These are phyloP conservation scores for Podosphaera aphanis DNA, from an alignment of 2,329 filamentous ascomycete species.

Conservation along the genomic window DNA sequence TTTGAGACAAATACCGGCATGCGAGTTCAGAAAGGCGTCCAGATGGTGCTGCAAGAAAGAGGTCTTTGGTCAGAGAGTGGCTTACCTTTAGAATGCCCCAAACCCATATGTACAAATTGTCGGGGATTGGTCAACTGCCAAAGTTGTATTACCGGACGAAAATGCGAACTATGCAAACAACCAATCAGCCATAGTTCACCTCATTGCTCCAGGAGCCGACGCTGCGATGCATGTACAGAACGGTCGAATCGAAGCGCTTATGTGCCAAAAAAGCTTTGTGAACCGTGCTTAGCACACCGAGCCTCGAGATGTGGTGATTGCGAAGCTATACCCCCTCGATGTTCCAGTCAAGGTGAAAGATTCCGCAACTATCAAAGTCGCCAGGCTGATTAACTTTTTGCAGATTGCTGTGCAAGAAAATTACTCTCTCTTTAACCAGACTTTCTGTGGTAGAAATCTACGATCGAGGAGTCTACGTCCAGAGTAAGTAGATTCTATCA, in stretches of 20 bases:
- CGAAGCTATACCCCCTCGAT: not conserved
- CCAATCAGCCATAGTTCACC: not conserved
- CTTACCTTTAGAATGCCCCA: not conserved
- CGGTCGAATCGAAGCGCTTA: not conserved
- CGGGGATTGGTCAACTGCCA: not conserved
- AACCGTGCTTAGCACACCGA: not conserved
- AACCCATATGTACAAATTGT: not conserved
- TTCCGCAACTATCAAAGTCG: not conserved
- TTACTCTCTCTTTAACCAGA: not conserved
- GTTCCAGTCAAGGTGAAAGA: not conserved
- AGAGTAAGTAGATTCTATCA: not conserved
- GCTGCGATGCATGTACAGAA: not conserved
- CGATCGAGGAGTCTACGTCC: not conserved
- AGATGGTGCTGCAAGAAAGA: not conserved
- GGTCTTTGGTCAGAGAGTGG: too few relatives aligned
- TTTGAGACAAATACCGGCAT: not conserved
- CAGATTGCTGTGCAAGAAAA: not conserved
- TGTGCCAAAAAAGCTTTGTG: not conserved
- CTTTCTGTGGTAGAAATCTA: not conserved
- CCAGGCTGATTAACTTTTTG: not conserved
- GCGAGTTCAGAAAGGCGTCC: not conserved
- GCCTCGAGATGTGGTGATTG: not conserved
- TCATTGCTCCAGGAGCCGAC: not conserved
- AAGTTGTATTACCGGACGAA: not conserved
- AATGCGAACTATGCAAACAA: not conserved